Conservation (phyloP, 1,139 yeast species). For the Magnusiomyces paraingens region DNA sequence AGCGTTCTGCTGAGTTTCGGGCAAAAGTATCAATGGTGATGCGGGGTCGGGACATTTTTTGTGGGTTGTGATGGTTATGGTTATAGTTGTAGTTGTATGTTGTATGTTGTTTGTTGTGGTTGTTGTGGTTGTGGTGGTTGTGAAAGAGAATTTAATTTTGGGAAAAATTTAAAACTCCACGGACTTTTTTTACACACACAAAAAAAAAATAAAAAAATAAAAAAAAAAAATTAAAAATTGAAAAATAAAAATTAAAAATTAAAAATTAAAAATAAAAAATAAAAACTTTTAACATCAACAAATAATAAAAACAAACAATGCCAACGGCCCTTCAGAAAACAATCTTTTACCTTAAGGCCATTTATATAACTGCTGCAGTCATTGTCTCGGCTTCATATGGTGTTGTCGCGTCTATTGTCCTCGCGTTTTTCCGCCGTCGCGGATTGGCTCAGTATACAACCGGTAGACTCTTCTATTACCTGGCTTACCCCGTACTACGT, state of each 20-base stretch:
- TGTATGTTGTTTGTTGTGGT: too few species aligned
- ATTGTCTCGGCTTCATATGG: slow-evolving; percentile 15
- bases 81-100: background rate
- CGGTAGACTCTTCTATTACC: slow-evolving; percentile 11
- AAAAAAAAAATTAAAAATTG: too few species aligned
- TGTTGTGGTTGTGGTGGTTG: background rate
- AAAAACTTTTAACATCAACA: background rate
- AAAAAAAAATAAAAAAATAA: too few species aligned
- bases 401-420: slow-evolving; percentile 7
- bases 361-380: slow-evolving; percentile 7
- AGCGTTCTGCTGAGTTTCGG: slow-evolving; percentile 51
- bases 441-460: slow-evolving; percentile 14
- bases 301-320: background rate
- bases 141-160: background rate
- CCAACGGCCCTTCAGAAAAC: slow-evolving; percentile 1
- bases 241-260: background rate
- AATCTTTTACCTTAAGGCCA: slow-evolving; percentile 10
- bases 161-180: too few species aligned
- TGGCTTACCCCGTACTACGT: slow-evolving; percentile 7
- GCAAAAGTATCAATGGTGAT: slow-evolving; percentile 23
- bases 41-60: too few species aligned
- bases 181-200: too few species aligned
- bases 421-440: slow-evolving; percentile 10
- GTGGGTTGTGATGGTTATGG: background rate
- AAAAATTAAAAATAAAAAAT: background rate